Percentiles rank a stretch among this genome's conserved stretches.
These are phyloP conservation scores for Roridomyces roridus DNA, from an alignment of 768 basidiomycete genomes.

Conservation along the genomic window DNA sequence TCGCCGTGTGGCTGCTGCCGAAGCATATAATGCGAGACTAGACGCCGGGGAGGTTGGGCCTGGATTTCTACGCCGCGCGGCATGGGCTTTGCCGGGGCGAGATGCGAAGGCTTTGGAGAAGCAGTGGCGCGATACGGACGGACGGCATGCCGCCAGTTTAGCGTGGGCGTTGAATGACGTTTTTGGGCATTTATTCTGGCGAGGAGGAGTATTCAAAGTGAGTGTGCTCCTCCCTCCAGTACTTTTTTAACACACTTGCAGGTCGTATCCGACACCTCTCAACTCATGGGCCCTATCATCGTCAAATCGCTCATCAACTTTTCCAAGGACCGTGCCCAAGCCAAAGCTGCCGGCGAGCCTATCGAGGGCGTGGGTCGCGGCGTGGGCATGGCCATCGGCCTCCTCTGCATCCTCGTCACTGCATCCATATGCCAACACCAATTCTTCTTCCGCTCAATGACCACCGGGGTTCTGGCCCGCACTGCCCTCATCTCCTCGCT, in stretches of 20 bases:
- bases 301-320: conserved; percentile 71
- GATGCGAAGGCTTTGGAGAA: conserved; percentile 38
- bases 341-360: conserved; percentile 39
- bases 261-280: conserved; percentile 65
- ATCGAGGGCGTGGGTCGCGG: conserved; percentile 56
- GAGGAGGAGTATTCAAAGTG: conserved; percentile 65
- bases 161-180: conserved; percentile 68
- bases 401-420: conserved; percentile 54
- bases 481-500: conserved; percentile 71
- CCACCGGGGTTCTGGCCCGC: conserved; percentile 70
- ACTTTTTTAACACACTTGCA: conserved; percentile 26
- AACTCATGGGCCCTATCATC: conserved; percentile 67
- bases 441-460: conserved; percentile 79
- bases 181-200: conserved; percentile 66
- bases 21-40: conserved; percentile 60
- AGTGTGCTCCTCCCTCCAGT: background rate
- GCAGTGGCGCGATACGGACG: conserved; percentile 51
- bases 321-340: conserved; percentile 51
- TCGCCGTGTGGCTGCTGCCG: conserved; percentile 50
- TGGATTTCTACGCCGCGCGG: conserved; percentile 37
- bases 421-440: conserved; percentile 69
- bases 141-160: conserved; percentile 54
- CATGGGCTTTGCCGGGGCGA: conserved; percentile 44
- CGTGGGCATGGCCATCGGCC: conserved; percentile 62
- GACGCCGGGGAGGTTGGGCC: conserved; percentile 44